These are phyloP conservation scores for Neurospora hispaniola DNA, from an alignment of 495 filamentous ascomycete species.

Conservation along the genomic window DNA sequence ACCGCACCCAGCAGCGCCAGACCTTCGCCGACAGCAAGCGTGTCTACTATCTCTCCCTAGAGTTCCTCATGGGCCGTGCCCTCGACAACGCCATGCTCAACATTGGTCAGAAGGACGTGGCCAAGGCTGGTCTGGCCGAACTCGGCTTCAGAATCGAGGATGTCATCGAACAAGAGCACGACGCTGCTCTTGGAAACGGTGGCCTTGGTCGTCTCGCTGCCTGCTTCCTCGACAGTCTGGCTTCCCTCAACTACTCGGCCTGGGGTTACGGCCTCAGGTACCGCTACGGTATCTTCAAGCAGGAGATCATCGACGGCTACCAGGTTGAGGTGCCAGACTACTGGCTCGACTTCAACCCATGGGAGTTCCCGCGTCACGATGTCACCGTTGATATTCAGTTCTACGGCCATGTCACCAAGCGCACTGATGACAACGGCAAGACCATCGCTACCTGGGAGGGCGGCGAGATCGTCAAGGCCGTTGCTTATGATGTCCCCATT, in stretches of 20 bases:
- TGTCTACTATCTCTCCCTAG: slow-evolving; percentile 90
- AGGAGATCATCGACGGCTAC: slow-evolving; percentile 95
- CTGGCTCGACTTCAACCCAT: slow-evolving; percentile 98
- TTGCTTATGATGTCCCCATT: slow-evolving; percentile 92
- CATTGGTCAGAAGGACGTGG: slow-evolving; percentile 74
- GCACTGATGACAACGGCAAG: slow-evolving; percentile 66
- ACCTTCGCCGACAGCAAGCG: slow-evolving; percentile 84
- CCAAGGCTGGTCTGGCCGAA: slow-evolving; percentile 69
- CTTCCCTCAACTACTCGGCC: slow-evolving; percentile 85
- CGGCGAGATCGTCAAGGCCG: slow-evolving; percentile 84
- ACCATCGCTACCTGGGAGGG: slow-evolving; percentile 68
- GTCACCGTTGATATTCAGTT: slow-evolving; percentile 94
- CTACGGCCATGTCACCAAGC: slow-evolving; percentile 70
- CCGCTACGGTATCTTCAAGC: slow-evolving; percentile 97
- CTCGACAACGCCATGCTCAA: slow-evolving; percentile 99
- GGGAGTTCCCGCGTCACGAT: slow-evolving; percentile 95
- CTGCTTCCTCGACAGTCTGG: slow-evolving; percentile 93
- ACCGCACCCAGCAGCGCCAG: slow-evolving; percentile 92
- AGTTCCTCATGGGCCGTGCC: slow-evolving; percentile 94
- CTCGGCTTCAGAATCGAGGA: slow-evolving; percentile 97
- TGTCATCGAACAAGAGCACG: slow-evolving; percentile 87
- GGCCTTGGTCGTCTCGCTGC: slow-evolving; percentile 90
- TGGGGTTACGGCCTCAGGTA: slow-evolving; percentile 97
- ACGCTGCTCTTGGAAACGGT: slow-evolving; percentile 93
- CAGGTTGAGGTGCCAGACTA: slow-evolving; percentile 98